Evolutionary conservation across 1,284 basidiomycete genomes (phyloP).

Genomic region (Chondrostereum purpureum): DNA sequence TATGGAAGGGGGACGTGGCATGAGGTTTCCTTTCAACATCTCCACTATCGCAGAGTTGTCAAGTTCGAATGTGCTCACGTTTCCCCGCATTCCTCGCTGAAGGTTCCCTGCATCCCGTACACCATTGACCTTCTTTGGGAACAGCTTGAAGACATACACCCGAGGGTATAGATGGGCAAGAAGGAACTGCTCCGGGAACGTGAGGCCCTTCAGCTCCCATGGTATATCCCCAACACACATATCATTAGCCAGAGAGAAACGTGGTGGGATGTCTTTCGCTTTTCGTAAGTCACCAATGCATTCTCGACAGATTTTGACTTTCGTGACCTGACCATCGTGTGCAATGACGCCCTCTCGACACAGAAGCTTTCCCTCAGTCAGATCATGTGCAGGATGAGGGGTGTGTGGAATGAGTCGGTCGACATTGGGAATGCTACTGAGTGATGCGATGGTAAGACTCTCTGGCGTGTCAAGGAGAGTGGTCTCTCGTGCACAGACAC

Average conservation of each 20-base stretch:
- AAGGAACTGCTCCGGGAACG: conserved; percentile 22
- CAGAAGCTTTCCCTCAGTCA: conserved; percentile 6
- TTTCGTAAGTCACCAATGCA: background rate
- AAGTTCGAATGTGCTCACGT: conserved; percentile 24
- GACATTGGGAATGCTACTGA: conserved; percentile 2
- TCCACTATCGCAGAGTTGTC: conserved; percentile 16
- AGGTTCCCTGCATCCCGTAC: background rate
- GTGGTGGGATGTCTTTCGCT: conserved; percentile 13
- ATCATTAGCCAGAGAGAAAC: conserved; percentile 24
- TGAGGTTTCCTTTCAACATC: conserved; percentile 23
- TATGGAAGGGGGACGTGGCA: conserved; percentile 24
- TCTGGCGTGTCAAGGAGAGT: too few species aligned
- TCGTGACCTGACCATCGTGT: background rate
- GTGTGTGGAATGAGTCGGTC: conserved; percentile 3
- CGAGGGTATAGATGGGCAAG: conserved; percentile 22
- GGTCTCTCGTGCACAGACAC: too few species aligned
- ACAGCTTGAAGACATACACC: conserved; percentile 27
- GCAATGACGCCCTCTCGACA: background rate
- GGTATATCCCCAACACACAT: conserved; percentile 30
- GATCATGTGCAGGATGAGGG: conserved; percentile 5
- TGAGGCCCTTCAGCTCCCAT: conserved; percentile 16
- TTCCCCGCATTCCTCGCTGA: conserved; percentile 20
- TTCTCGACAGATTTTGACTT: background rate
- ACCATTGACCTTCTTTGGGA: conserved; percentile 15
- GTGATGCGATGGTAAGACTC: too few species aligned